Base-by-base conservation (phyloP, 495 filamentous ascomycete genomes). In the Extremus antarcticus region DNA sequence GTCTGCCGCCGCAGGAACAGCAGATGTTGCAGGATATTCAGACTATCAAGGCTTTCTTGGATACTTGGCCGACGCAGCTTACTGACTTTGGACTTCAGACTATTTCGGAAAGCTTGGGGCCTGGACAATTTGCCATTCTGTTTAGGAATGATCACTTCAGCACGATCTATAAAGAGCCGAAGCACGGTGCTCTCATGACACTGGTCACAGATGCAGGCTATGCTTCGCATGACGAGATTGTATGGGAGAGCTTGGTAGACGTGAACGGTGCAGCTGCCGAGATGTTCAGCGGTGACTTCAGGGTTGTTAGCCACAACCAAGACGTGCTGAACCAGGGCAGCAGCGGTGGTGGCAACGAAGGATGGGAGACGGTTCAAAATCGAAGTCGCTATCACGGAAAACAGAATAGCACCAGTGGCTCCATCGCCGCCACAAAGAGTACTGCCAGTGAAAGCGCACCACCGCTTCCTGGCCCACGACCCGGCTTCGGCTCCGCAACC, bases 91-190 rank as follows among this genome's bases (percentile, higher is more conserved):
- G 92, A 0, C 78, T 98, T 0, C 75, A 83, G 3, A 78, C 83
- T 2, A 79, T 98, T 13, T 73, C 72, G 1, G 75, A 78, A 43
- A 75, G 70, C 7, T 68, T 95, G 45, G 69, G 73, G 15, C 85
- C 88, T 0, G 88, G 88, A 1, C 79, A 83, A 0, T 74, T 94
- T 8, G 87, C 86, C 0, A 97, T 98, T 47, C 69, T 97, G 1
- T 98, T 98, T 72, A 80, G 92, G 29, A 98, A 98, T 58, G 91
- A 97, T 62, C 92, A 98, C 69, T 98, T 98, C 65, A 85, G 85
- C 25, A 97, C 92, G 0, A 65, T 98, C 0, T 94, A 95, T 66
- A 82, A 88, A 55, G 73, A 92, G 57, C 88, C 89, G 0, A 72
- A 79, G 25, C 84, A 85, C 0, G 68, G 76, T 2, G 76, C 83